Percentiles rank a stretch among this genome's conserved stretches.
These are phyloP conservation scores for Fonsecaea pedrosoi DNA, from an alignment of 2,329 filamentous ascomycete species.

Conservation along the genomic window DNA sequence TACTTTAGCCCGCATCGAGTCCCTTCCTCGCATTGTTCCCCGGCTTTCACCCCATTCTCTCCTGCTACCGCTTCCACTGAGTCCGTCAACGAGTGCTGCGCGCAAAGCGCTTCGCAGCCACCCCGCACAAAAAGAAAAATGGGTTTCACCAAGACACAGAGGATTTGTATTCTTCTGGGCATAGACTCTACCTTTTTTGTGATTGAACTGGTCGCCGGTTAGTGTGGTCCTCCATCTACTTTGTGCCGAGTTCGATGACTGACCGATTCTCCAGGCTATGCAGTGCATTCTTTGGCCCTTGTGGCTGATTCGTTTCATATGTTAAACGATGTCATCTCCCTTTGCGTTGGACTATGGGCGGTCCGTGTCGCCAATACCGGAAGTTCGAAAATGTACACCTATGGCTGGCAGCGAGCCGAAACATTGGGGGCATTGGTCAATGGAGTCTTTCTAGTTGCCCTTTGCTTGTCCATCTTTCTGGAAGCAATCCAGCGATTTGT, in stretches of 20 bases:
- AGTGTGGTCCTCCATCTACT: constrained; percentile 36
- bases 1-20: constrained; percentile 28
- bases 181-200: constrained; percentile 92
- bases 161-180: constrained; percentile 89
- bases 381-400: constrained; percentile 90
- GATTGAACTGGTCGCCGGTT: constrained; percentile 79
- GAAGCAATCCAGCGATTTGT: constrained; percentile 92
- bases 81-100: constrained; percentile 39
- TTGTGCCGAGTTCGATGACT: neutral
- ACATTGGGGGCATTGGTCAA: constrained; percentile 96
- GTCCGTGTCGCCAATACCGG: constrained; percentile 86
- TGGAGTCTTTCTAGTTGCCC: constrained; percentile 93
- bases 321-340: constrained; percentile 97
- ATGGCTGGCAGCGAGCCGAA: constrained; percentile 97
- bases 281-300: constrained; percentile 87
- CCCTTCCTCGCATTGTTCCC: constrained; percentile 2
- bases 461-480: constrained; percentile 95
- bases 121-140: constrained; percentile 26
- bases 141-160: constrained; percentile 82
- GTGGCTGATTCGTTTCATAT: constrained; percentile 99
- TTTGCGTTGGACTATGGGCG: constrained; percentile 92
- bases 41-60: neutral
- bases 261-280: constrained; percentile 63
- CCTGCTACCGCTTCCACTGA: constrained; percentile 27
- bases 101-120: constrained; percentile 18